Evolutionary conservation across 805 yeast genomes (phyloP).

Genomic region (Candida xyloterini): DNA sequence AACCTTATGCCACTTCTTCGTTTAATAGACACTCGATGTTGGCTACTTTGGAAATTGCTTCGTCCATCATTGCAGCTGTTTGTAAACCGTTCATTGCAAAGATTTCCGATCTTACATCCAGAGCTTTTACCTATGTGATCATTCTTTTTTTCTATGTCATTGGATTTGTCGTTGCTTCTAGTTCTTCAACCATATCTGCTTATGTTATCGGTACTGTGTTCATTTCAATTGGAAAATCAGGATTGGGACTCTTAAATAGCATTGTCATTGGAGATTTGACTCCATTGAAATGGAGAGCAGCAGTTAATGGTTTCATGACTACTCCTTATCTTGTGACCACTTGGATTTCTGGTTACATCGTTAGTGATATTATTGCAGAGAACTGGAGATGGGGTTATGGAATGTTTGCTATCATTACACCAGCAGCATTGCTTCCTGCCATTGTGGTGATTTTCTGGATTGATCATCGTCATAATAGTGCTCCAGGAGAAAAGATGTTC

Average conservation of each 20-base stretch:
- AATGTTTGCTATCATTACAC: conserved; percentile 44
- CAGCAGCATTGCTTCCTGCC: conserved; percentile 37
- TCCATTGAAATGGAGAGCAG: conserved; percentile 28
- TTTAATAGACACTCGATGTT: conserved; percentile 24
- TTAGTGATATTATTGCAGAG: conserved; percentile 27
- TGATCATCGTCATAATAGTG: conserved; percentile 20
- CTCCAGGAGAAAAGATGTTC: not conserved
- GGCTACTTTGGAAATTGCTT: conserved; percentile 23
- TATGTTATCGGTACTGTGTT: conserved; percentile 26
- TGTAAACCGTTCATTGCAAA: conserved; percentile 25
- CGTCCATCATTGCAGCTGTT: conserved; percentile 24
- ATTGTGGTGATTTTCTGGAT: conserved; percentile 31
- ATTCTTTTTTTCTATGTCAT: conserved; percentile 20
- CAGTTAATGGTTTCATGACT: conserved; percentile 22
- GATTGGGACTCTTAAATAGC: conserved; percentile 19
- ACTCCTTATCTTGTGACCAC: conserved; percentile 40
- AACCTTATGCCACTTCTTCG: conserved; percentile 33
- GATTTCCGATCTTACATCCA: conserved; percentile 25
- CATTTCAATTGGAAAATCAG: conserved; percentile 22
- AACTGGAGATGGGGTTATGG: conserved; percentile 54
- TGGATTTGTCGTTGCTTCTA: conserved; percentile 26
- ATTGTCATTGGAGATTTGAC: conserved; percentile 28
- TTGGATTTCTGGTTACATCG: conserved; percentile 42
- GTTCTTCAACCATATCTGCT: conserved; percentile 21
- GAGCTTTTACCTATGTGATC: conserved; percentile 23